Evolutionary conservation across 2,329 filamentous ascomycete species (phyloP).

Genomic region (Xylaria sp.): DNA sequence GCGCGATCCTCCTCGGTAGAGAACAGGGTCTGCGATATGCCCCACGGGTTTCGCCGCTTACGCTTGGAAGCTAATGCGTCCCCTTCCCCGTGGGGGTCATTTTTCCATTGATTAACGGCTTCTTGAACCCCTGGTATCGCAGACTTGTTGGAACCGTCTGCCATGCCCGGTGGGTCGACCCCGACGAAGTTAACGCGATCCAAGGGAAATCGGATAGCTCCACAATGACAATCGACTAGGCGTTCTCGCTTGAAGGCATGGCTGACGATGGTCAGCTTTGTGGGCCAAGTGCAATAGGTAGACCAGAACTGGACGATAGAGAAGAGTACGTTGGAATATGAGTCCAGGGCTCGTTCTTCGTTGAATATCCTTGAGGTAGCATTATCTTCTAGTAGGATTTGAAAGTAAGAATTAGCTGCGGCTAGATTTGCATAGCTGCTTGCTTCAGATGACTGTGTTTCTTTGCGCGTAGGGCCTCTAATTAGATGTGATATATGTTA

Average conservation of each 20-base stretch:
- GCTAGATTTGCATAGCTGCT: conserved; percentile 70
- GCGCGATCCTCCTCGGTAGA: conserved; percentile 48
- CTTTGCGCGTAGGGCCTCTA: conserved; percentile 71
- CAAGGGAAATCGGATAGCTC: conserved; percentile 67
- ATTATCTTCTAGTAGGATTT: conserved; percentile 46
- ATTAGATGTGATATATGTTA: conserved; percentile 17
- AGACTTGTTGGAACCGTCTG: conserved; percentile 51
- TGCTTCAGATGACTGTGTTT: conserved; percentile 69
- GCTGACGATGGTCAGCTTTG: conserved; percentile 70
- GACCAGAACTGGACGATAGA: conserved; percentile 70
- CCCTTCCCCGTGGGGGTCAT: conserved; percentile 64
- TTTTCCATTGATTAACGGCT: conserved; percentile 61
- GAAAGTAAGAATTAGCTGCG: conserved; percentile 59
- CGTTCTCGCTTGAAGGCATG: conserved; percentile 75
- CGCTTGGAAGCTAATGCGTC: conserved; percentile 61
- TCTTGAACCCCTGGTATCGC: conserved; percentile 57
- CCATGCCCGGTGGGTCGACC: conserved; percentile 69
- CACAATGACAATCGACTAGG: conserved; percentile 72
- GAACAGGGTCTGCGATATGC: conserved; percentile 59
- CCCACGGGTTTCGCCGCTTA: conserved; percentile 62
- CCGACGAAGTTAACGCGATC: conserved; percentile 65
- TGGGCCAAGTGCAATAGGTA: conserved; percentile 65
- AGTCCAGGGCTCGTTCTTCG: conserved; percentile 83
- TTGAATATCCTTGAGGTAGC: conserved; percentile 59
- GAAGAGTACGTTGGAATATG: conserved; percentile 86